A percentile compares a stretch with the other conserved stretches of the same genome.
phyloP scores from a whole-genome alignment of 208 protist species.

The Leishmania lainsoni region DNA sequence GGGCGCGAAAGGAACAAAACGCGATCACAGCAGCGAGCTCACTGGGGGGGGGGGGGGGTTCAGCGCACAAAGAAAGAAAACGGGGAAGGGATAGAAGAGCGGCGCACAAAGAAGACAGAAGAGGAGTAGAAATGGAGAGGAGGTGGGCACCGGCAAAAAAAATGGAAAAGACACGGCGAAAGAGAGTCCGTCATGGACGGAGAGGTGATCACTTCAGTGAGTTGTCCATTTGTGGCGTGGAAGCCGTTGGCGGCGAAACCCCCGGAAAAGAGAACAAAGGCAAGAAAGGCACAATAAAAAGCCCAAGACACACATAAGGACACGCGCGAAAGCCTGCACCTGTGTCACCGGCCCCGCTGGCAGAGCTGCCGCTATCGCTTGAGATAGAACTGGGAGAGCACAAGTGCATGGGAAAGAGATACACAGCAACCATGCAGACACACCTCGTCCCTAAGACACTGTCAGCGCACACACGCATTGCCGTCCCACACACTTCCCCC shows the following conservation, averaged over 20 bases:
- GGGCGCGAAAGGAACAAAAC: background rate
- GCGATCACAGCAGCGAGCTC: background rate
- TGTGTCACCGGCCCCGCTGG: background rate
- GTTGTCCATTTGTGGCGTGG: background rate
- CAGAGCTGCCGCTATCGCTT: background rate
- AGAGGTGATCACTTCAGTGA: background rate
- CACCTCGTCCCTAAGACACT: background rate
- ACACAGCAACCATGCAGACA: background rate
- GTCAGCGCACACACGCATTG: background rate
- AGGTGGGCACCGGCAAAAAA: background rate
- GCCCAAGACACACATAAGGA: background rate
- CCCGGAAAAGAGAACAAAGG: background rate
- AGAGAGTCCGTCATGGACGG: background rate
- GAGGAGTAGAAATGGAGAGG: background rate
- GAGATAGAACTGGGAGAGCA: background rate
- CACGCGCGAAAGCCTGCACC: background rate
- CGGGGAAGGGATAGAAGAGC: background rate
- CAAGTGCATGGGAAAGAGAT: background rate
- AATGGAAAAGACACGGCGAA: background rate
- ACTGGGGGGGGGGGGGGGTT: too few species aligned
- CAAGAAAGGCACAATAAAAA: background rate
- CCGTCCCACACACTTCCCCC: background rate
- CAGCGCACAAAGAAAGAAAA: background rate
- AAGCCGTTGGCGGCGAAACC: too few species aligned
- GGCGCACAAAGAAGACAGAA: background rate